Conservation (phyloP, 2,329 filamentous ascomycete genomes). For the Penicillium aurantiogriseum region DNA sequence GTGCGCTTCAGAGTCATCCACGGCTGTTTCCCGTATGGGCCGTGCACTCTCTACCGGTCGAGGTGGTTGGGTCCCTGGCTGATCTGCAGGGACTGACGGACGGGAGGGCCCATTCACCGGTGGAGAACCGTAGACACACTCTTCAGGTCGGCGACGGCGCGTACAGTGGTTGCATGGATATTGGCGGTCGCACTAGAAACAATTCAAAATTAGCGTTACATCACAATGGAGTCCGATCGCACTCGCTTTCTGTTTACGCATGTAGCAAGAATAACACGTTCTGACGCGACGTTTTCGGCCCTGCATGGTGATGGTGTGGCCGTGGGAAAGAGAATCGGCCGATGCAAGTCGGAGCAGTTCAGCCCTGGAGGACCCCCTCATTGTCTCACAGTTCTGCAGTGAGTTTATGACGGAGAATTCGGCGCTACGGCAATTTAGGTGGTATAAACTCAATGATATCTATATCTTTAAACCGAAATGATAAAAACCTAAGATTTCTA, state of each 20-base stretch:
- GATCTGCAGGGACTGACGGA: neutral
- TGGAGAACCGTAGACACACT: neutral
- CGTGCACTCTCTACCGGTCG: neutral
- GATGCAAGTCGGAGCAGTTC: neutral
- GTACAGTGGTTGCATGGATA: constrained; percentile 5
- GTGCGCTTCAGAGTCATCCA: neutral
- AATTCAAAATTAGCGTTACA: neutral
- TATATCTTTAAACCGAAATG: too few relatives aligned
- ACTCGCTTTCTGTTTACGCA: neutral
- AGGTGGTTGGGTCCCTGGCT: neutral
- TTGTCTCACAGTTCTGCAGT: too few relatives aligned
- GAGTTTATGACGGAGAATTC: too few relatives aligned
- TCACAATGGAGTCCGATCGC: neutral
- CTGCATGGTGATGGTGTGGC: neutral
- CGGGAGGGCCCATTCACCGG: neutral
- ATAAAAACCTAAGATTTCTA: too few relatives aligned
- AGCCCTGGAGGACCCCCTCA: neutral
- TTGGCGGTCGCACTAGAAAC: neutral
- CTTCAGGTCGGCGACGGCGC: constrained; percentile 1
- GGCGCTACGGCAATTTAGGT: too few relatives aligned
- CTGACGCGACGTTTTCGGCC: neutral
- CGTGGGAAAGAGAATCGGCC: neutral
- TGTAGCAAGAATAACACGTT: neutral
- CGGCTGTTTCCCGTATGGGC: neutral
- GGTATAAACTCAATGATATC: too few relatives aligned